phyloP scores from a whole-genome alignment of 164 flowering plant species.

The Dillenia suffruticosa region DNA sequence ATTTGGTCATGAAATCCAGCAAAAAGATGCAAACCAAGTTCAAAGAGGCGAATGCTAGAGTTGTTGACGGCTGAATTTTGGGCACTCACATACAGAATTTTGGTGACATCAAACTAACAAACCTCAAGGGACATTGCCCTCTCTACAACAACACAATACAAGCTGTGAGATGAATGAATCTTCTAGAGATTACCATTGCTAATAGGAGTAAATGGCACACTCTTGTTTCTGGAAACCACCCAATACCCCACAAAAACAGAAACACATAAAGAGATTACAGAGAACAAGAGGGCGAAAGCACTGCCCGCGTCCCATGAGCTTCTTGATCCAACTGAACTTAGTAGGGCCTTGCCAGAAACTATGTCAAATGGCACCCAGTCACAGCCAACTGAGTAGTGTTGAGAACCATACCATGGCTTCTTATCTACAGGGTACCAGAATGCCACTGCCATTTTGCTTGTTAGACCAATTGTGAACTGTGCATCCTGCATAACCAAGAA shows the following conservation, averaged over 20 bases:
- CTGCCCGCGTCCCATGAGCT: constrained; percentile 53
- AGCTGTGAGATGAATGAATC: background rate
- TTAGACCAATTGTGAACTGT: constrained; percentile 69
- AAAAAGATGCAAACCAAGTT: too few species aligned
- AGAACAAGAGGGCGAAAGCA: constrained; percentile 69
- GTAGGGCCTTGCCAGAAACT: constrained; percentile 19
- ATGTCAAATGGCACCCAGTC: constrained; percentile 84
- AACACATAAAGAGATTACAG: constrained; percentile 55
- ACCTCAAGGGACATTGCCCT: too few species aligned
- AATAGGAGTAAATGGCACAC: constrained; percentile 55
- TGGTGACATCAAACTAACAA: too few species aligned
- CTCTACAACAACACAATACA: background rate
- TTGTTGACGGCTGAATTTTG: too few species aligned
- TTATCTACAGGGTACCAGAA: constrained; percentile 92
- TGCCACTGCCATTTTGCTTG: constrained; percentile 75
- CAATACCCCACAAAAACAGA: constrained; percentile 60
- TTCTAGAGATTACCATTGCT: too few species aligned
- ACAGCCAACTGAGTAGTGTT: constrained; percentile 75
- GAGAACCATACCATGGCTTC: constrained; percentile 89
- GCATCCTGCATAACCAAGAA: constrained; percentile 61
- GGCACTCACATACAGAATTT: too few species aligned
- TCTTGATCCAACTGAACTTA: constrained; percentile 15
- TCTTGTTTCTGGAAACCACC: constrained; percentile 29
- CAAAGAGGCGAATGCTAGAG: too few species aligned
- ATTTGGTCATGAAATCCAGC: too few species aligned